These are phyloP conservation scores for Massariosphaeria phaeospora DNA, from an alignment of 495 filamentous ascomycete genomes.

Conservation along the genomic window DNA sequence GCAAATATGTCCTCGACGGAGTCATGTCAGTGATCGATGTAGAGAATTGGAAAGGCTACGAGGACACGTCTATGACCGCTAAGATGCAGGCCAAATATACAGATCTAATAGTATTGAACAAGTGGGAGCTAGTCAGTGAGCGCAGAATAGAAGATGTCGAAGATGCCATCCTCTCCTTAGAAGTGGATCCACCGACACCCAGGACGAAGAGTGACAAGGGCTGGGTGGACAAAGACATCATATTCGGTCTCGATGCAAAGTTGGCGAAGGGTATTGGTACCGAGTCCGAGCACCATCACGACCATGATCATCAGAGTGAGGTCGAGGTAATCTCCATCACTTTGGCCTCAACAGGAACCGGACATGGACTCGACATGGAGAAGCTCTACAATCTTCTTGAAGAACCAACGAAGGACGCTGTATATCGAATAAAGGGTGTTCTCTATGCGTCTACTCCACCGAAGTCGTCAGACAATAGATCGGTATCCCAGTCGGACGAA, in stretches of 20 bases:
- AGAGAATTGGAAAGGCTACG: constrained; percentile 96
- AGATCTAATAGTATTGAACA: constrained; percentile 90
- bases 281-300: constrained; percentile 42
- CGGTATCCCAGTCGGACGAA: constrained; percentile 10
- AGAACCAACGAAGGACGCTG: constrained; percentile 76
- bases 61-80: constrained; percentile 64
- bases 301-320: constrained; percentile 63
- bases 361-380: constrained; percentile 53
- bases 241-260: constrained; percentile 83
- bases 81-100: constrained; percentile 63
- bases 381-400: constrained; percentile 64
- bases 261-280: constrained; percentile 55
- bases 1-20: constrained; percentile 72
- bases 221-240: constrained; percentile 64
- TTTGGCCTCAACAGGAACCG: constrained; percentile 45
- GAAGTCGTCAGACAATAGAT: constrained; percentile 54
- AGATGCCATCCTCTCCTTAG: constrained; percentile 82
- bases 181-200: constrained; percentile 63
- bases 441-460: constrained; percentile 56
- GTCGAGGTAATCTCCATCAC: constrained; percentile 83
- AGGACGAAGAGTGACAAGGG: constrained; percentile 78
- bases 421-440: constrained; percentile 93
- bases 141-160: constrained; percentile 71
- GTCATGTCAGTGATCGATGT: constrained; percentile 91
- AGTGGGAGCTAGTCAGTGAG: constrained; percentile 78